phyloP scores from a whole-genome alignment of 805 yeast species.

The Ogataea paraovalis region DNA sequence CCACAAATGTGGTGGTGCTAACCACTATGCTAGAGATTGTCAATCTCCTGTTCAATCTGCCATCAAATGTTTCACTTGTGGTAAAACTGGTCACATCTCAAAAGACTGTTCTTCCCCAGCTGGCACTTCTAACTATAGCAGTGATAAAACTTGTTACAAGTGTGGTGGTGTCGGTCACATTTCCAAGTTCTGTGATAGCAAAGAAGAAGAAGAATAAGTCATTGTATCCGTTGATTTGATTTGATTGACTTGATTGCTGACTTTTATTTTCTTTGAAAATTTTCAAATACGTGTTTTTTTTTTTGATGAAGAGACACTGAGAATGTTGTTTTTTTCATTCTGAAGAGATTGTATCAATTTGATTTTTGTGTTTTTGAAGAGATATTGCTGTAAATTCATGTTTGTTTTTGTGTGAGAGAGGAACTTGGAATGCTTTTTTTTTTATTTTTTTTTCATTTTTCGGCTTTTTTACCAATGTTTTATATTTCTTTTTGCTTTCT shows the following conservation, averaged over 20 bases:
- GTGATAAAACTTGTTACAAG: conserved; percentile 62
- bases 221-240: background rate
- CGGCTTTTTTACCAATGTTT: background rate
- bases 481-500: conserved; percentile 2
- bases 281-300: too few species aligned
- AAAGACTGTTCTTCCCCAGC: conserved; percentile 69
- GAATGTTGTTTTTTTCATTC: background rate
- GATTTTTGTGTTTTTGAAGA: background rate
- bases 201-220: conserved; percentile 1
- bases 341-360: background rate
- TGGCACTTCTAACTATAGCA: conserved; percentile 39
- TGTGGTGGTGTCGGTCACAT: conserved; percentile 84
- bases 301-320: background rate
- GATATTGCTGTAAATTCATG: background rate
- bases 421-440: conserved; percentile 1
- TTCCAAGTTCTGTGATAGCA: conserved; percentile 62
- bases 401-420: background rate
- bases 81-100: conserved; percentile 83
- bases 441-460: background rate
- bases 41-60: conserved; percentile 57
- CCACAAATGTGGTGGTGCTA: conserved; percentile 90
- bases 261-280: background rate
- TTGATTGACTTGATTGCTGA: background rate
- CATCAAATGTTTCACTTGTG: conserved; percentile 88
- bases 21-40: conserved; percentile 91